Evolutionary conservation across 208 protist genomes (phyloP), one percentile per base, ranked within the genome.

Genomic region (Novymonas esmeraldas): DNA sequence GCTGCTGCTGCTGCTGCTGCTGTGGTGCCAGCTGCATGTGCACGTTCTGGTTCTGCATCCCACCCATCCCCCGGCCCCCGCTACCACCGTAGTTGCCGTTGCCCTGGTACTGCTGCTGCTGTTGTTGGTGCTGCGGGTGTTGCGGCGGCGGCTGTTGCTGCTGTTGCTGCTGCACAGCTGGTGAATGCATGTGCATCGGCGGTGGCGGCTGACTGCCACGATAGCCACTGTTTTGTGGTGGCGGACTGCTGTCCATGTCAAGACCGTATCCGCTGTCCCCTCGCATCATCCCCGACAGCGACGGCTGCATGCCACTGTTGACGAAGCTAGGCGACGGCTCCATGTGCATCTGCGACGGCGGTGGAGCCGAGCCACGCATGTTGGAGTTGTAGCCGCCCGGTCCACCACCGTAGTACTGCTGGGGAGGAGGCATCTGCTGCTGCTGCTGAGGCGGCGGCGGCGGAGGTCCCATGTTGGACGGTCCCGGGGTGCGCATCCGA

Each of bases 131-230:
- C 50, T 1, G 44, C 22, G 20, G 34, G 20, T 31, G n/a, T n/a
- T n/a, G n/a, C n/a, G n/a, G n/a, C n/a, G n/a, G n/a, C n/a, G n/a
- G n/a, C n/a, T n/a, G n/a, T n/a, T n/a, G n/a, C n/a, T n/a, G n/a
- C n/a, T n/a, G n/a, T 13, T 61, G 56, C 49, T 69, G 71, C n/a
- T 68, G 69, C 45, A 76, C 61, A 2, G 70, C 62, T 10, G 54
- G 73, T 31, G 68, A 78, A 48, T 82, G 76, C 76, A 86, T 82
- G 34, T 76, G 68, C 76, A 83, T 76, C 49, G 56, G 48, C 20
- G 58, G 58, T 18, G 38, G 58, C 11, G 38, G 44, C 45, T 52
- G 38, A 28, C 51, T 33, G n/a, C 54, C 54, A 41, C 67, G 69
- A 62, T 72, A 73, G 44, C 58, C 48, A 49, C 64, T 81, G 63